Conservation (phyloP, 2,329 filamentous ascomycete species). For the Trichoderma polysporum region DNA sequence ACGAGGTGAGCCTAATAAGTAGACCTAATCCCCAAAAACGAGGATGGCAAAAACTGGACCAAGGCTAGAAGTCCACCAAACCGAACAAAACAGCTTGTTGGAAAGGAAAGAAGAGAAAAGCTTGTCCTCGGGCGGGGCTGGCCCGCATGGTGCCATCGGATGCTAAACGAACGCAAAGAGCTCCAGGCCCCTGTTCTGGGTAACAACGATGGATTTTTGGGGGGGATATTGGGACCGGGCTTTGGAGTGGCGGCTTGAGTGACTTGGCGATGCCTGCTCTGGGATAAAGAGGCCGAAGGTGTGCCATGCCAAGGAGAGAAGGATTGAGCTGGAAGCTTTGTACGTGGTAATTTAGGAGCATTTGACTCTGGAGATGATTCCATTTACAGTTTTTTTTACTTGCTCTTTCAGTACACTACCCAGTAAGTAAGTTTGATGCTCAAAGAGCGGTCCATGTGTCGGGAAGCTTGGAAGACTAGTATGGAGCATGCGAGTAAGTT, state of each 20-base stretch:
- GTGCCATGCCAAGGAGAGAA: neutral
- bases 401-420: neutral
- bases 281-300: neutral
- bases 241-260: neutral
- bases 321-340: neutral
- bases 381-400: neutral
- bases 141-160: slow-evolving; percentile 22
- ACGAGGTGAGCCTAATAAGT: neutral
- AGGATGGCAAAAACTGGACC: neutral
- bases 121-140: slow-evolving; percentile 9
- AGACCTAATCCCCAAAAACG: neutral
- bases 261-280: neutral
- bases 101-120: neutral
- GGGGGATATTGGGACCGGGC: neutral
- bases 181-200: neutral
- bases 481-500: neutral
- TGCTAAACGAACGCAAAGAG: slow-evolving; percentile 20
- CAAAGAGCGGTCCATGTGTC: neutral
- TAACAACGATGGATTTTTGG: neutral
- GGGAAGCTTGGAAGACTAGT: neutral
- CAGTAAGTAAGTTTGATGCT: neutral
- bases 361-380: neutral
- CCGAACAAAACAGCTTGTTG: neutral
- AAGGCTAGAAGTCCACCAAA: neutral
- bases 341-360: neutral